Evolutionary conservation across 164 flowering plant species (phyloP), one percentile per base, ranked within the genome.

Genomic region (Vitis rotundifolia): DNA sequence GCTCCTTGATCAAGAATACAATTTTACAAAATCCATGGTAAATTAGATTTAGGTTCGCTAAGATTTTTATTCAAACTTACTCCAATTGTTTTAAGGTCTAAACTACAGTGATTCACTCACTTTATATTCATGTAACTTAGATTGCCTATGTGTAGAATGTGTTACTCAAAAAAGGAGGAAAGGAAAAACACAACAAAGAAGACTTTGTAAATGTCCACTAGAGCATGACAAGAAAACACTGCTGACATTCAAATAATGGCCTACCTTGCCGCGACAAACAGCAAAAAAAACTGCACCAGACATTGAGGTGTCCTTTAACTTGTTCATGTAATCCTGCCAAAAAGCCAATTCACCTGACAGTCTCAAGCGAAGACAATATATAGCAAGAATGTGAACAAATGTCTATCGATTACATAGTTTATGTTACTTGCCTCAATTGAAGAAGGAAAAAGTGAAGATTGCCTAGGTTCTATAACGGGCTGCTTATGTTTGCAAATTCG

Each of bases 271-370:
- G 66, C 99, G 98, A 66, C 96, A 93, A 29, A 95, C 98, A 56
- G 98, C 99, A 83, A 95, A 95, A 84, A 93, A 95, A 15, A 93
- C 73, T 65, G 98, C 96, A 72, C 99, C 99, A 75, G 93, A 87
- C 67, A 87, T 68, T 65, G 92, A 84, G 49, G 70, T 71, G 71
- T 91, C 98, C 68, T 79, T 89, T 79, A 95, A 78, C 78, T 95
- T 95, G 31, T 89, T 59, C 84, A 82, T 87, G 68, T 83, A 95
- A 69, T 95, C 99, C 99, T 95, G 86, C 73, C 79, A 69, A 71
- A 28, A 59, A 68, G 62, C 37, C 22, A 56, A 56, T 5, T 31
- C 61, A 54, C 22, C n/a, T 11, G 26, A 59, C 49, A 22, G 26
- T 57, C 58, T 16, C 14, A 44, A 16, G 22, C 26, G 28, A 61